Evolutionary conservation across 495 filamentous ascomycete species (phyloP).

Genomic region (Neohortaea acidophila): DNA sequence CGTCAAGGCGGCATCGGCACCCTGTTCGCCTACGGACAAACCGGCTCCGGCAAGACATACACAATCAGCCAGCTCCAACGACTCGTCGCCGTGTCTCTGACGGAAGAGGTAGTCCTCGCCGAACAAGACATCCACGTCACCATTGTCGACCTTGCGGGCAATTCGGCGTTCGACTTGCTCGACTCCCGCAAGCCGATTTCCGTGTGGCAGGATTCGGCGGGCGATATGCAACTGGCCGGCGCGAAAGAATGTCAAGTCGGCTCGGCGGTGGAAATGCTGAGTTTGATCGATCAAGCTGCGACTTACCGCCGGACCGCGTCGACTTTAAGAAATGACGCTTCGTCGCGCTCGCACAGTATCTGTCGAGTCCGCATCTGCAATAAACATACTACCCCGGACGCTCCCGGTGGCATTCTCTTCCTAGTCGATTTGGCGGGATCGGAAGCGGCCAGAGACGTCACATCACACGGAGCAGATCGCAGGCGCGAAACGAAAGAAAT

Average conservation of each 20-base stretch:
- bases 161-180: background rate
- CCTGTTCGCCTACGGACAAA: conserved; percentile 92
- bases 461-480: background rate
- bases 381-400: background rate
- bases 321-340: background rate
- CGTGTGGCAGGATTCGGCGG: background rate
- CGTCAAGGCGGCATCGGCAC: background rate
- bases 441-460: background rate
- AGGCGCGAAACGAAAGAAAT: background rate
- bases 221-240: background rate
- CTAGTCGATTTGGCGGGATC: background rate
- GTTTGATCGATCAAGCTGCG: too few species aligned
- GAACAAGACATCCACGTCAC: background rate
- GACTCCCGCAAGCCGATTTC: background rate
- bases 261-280: too few species aligned
- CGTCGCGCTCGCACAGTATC: background rate
- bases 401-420: background rate
- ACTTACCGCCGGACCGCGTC: background rate
- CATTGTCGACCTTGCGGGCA: background rate
- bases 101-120: background rate
- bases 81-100: background rate
- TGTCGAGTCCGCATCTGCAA: background rate
- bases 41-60: conserved; percentile 85
- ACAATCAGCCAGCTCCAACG: conserved; percentile 42
- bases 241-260: too few species aligned